Base-by-base conservation (phyloP, 352 stramenopile species). In the Phytophthora megakarya region DNA sequence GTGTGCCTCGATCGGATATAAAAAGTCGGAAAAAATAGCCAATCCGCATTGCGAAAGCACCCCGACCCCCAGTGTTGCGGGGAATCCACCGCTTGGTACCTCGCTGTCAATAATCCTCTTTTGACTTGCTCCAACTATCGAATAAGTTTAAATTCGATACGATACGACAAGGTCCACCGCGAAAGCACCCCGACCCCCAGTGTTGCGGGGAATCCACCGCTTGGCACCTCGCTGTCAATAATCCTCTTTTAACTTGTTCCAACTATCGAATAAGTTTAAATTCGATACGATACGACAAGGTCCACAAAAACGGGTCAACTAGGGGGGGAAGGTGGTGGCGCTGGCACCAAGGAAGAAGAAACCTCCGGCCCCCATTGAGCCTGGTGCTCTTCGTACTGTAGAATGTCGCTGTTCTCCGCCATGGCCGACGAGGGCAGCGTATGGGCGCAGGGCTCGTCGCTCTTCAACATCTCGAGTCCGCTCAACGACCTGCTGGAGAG, bases 401-500 rank as follows among this genome's bases (percentile, higher is more conserved):
- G 1, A 35, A 94, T 94, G 86, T 94, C 86, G 54, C 78, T 95
- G 54, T 95, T 93, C 68, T 88, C 84, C 47, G 78, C 86, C 56
- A 90, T 92, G 81, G 70, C 74, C 22, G 84, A 95, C 67, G 84
- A 90, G 25, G 75, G 72, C 71, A 92, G 82, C 72, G 83, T 93
- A 42, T 95, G 86, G 86, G 81, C 82, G 46, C 89, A 92, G 53
- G 81, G 82, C 56, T 90, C 80, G 39, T 92, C 86, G 65, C 81
- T 95, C 56, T 95, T 95, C 70, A 93, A 93, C 73, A 90, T 95
- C 67, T 92, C 86, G n/a, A 92, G 91, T 55, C 93, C 96, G 23
- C 72, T 99, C 13, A 97, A 98, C 55, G 96, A 99, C 59, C 72
- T 99, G 45, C 80, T 99, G 11, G 96, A 98, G 67, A 92, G 88